Base-by-base conservation (phyloP, 495 filamentous ascomycete genomes). In the Emericellopsis terricola region DNA sequence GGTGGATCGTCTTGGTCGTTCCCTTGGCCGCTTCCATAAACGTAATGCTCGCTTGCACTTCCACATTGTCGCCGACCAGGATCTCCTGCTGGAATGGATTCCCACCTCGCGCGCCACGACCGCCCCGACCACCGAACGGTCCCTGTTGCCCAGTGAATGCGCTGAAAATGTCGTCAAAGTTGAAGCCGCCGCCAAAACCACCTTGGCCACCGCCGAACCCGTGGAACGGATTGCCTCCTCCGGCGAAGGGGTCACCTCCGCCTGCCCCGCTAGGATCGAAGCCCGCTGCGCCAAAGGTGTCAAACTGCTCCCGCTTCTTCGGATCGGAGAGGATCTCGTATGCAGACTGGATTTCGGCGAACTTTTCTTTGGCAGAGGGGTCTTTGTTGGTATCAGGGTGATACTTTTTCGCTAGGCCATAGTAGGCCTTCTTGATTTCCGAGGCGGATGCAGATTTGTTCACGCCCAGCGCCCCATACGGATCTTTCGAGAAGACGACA, bases 351-450 rank as follows among this genome's bases (percentile, higher is more conserved):
- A 89, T 79, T 41, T 93, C 89, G 29, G 74, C 62, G 48, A 97
- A 97, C 46, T 80, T 87, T 35, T 96, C 89, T 52, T 94, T 94
- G 19, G 89, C 87, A 5, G 59, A 62, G 6, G 83, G 49, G 34
- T 94, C 89, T 56, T 94, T 97, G 61, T 94, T 96, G 24, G 89
- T 94, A 53, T 97, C 89, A 6, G 89, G 89, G 46, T 97, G 89
- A 50, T 74, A 97, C 50, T 94, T 96, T 57, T 96, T 96, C n/a
- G 89, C 89, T 40, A 94, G 61, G 34, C 83, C 77, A 53, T 97
- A 97, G 62, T 97, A 97, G 2, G 89, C 87, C 55, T 94, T 96
- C 50, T 97, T 97, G 47, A 97, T 94, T 5, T 94, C 91, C 36
- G 72, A 50, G 4, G 81, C 55, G n/a, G 82, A 77, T 10, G 89